phyloP scores from a whole-genome alignment of 1,284 basidiomycete genomes.

The Stygiomarasmius scandens region DNA sequence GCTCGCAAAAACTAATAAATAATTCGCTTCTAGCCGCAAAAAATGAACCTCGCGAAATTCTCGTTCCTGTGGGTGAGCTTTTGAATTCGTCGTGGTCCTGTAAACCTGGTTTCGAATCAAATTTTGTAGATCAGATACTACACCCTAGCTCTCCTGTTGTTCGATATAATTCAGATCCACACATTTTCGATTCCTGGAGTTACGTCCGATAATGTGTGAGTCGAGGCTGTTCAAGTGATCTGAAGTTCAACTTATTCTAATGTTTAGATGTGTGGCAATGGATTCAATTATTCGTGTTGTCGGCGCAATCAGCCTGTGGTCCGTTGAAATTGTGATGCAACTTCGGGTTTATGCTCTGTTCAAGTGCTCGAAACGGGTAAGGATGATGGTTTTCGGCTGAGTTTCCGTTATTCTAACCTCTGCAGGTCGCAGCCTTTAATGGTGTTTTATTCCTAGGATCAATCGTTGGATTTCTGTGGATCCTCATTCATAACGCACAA shows the following conservation, averaged over 20 bases:
- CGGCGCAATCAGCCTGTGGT: constrained; percentile 43
- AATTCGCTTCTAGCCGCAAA: constrained; percentile 26
- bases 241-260: background rate
- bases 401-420: background rate
- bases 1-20: background rate
- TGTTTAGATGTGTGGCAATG: constrained; percentile 36
- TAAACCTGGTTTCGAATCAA: background rate
- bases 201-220: constrained; percentile 32
- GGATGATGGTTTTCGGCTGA: background rate
- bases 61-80: constrained; percentile 41
- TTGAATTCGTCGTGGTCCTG: background rate
- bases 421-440: constrained; percentile 40
- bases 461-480: constrained; percentile 39
- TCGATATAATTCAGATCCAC: constrained; percentile 46
- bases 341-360: constrained; percentile 42
- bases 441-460: constrained; percentile 37
- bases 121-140: constrained; percentile 43
- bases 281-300: constrained; percentile 39
- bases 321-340: constrained; percentile 46
- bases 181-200: constrained; percentile 36
- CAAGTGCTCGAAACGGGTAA: constrained; percentile 37
- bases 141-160: constrained; percentile 40
- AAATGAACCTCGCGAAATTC: constrained; percentile 32
- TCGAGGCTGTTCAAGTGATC: background rate
- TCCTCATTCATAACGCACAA: constrained; percentile 38